Conservation (phyloP, 73 alveolate species). For the Paramecium octaurelia region DNA sequence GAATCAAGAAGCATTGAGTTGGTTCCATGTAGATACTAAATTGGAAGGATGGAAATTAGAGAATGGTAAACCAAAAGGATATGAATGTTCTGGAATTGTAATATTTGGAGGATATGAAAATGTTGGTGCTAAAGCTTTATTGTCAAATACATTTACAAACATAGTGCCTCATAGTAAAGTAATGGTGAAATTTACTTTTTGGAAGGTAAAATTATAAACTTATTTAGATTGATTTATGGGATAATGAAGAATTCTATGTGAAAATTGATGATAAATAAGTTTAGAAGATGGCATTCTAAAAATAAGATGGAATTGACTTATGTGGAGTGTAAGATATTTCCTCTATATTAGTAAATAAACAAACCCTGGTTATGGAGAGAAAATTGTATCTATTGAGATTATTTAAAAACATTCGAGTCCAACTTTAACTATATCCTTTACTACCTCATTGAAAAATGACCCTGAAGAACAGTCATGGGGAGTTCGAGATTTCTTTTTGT, state of each 20-base stretch:
- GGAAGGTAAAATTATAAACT: not conserved
- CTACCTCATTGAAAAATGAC: not conserved
- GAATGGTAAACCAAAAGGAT: slow-evolving; percentile 31
- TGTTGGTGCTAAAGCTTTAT: not conserved
- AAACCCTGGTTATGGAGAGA: slow-evolving; percentile 41
- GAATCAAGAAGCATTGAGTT: slow-evolving; percentile 21
- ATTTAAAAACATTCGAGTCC: not conserved
- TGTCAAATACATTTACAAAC: not conserved
- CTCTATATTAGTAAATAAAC: not conserved
- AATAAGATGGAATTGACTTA: slow-evolving; percentile 38
- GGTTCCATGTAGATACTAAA: not conserved
- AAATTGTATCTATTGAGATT: not conserved
- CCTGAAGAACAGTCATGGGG: slow-evolving; percentile 36
- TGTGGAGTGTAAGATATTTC: not conserved
- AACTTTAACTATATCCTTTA: not conserved
- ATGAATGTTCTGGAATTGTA: slow-evolving; percentile 23
- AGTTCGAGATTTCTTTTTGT: slow-evolving; percentile 31
- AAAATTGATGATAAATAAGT: slow-evolving; percentile 24
- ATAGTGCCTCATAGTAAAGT: slow-evolving; percentile 1
- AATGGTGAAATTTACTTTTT: slow-evolving; percentile 12
- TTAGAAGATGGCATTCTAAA: not conserved
- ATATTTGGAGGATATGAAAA: slow-evolving; percentile 49
- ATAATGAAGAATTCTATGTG: slow-evolving; percentile 27
- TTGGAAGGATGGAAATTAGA: slow-evolving; percentile 34
- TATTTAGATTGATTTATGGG: slow-evolving; percentile 35